Conservation (phyloP, 2,329 filamentous ascomycete genomes). For the Lecanoromycetidae sp. region DNA sequence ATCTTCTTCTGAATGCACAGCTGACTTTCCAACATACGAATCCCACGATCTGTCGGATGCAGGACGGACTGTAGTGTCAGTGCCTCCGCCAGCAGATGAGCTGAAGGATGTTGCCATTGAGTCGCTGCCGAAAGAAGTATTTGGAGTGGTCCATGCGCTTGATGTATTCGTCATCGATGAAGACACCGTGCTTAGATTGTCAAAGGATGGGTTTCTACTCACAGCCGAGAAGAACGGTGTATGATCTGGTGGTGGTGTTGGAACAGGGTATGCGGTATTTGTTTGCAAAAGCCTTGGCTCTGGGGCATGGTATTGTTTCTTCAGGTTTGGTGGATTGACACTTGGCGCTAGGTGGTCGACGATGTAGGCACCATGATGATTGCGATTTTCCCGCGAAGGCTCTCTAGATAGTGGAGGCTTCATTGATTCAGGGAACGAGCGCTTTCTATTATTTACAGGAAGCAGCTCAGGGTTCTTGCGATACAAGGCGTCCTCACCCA, state of each 20-base stretch:
- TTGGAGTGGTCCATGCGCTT: conserved; percentile 13
- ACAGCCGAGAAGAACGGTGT: neutral
- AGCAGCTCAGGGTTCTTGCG: neutral
- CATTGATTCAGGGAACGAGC: conserved; percentile 1
- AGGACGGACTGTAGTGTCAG: neutral
- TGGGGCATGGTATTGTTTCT: no score
- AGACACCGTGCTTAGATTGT: conserved; percentile 1
- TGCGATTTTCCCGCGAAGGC: neutral
- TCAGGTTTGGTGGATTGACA: neutral
- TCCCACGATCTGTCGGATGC: neutral
- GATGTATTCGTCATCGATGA: conserved; percentile 10
- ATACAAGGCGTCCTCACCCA: neutral
- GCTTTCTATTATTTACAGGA: neutral
- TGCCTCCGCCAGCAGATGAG: neutral
- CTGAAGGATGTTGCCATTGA: conserved; percentile 14
- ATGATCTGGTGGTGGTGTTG: neutral
- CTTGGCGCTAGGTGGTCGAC: neutral
- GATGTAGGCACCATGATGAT: neutral
- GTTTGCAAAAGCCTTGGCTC: neutral
- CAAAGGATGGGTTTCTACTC: neutral
- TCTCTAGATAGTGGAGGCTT: neutral
- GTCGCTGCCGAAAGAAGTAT: conserved; percentile 12
- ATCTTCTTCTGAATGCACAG: neutral
- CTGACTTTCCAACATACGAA: neutral
- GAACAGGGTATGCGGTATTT: neutral